phyloP scores from a whole-genome alignment of 208 protist genomes.

The Leishmania tropica region DNA sequence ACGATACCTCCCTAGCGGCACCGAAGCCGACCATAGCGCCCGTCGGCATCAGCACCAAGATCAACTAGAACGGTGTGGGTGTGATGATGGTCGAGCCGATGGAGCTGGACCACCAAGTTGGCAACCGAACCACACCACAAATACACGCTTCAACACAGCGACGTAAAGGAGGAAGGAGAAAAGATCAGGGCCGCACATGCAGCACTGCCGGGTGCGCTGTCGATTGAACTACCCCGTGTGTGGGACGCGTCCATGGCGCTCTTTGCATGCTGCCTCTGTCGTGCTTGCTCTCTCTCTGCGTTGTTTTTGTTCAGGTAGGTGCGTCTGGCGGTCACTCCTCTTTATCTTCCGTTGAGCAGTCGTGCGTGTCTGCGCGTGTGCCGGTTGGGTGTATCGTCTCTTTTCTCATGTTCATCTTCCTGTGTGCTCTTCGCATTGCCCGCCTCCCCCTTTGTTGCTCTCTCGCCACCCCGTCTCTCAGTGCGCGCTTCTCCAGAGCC shows the following conservation, averaged over 20 bases:
- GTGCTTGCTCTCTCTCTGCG: neutral
- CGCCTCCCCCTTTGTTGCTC: neutral
- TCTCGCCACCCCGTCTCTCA: neutral
- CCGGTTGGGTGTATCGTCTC: neutral
- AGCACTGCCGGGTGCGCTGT: neutral
- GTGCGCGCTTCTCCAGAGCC: neutral
- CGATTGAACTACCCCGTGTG: neutral
- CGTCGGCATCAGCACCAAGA: conserved; percentile 50
- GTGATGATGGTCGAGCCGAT: neutral
- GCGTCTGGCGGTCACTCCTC: neutral
- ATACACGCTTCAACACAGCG: neutral
- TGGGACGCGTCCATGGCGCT: neutral
- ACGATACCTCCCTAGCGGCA: conserved; percentile 36
- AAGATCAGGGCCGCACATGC: neutral
- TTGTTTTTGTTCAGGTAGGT: no score
- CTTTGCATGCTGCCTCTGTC: neutral
- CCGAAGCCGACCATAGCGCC: conserved; percentile 84
- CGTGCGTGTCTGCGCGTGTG: neutral
- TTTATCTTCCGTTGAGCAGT: neutral
- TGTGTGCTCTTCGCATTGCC: neutral
- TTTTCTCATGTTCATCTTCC: neutral
- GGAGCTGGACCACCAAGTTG: neutral
- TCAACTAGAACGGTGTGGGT: conserved; percentile 16
- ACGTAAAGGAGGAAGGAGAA: neutral
- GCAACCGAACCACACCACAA: neutral